Evolutionary conservation across 2,329 filamentous ascomycete genomes (phyloP), one percentile per base, ranked within the genome.

Genomic region (Stagonosporopsis vannaccii): DNA sequence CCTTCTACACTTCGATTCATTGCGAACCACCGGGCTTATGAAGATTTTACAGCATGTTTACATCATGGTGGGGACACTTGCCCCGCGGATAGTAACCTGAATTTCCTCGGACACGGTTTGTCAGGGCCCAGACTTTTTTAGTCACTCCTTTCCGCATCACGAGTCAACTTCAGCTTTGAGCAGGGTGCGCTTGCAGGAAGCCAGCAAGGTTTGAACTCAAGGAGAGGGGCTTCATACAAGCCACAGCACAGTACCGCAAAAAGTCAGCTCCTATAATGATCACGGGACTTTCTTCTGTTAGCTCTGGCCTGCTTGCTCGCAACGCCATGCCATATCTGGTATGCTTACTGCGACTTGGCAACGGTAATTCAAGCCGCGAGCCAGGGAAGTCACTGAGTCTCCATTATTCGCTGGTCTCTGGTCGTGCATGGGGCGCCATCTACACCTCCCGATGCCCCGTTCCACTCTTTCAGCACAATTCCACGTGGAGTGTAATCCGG

Each of bases 61-160:
- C 53, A 50, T 56, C 53, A 56, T 25, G 9, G 42, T 56, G 47
- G 47, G 28, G 53, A 36, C 35, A 11, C 17, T 36, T 43, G 28
- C 28, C 41, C 41, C 37, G 30, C 42, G 36, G 51, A 32, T 15
- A 47, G 28, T 15, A 35, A 19, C 30, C 36, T 8, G 41, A 42
- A 51, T 35, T 19, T 28, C 17, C 17, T 46, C 33, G 36, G 46
- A n/a, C 6, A n/a, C n/a, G n/a, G 17, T 49, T 28, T 17, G 42
- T 32, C 39, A 33, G 42, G 26, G 42, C 37, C 53, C 32, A 56
- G 47, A 43, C 48, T 39, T 19, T 3, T 1, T 48, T 51, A 56
- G 47, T 43, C 23, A 45, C 17, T 42, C 17, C 6, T 35, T 25
- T 7, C 7, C 33, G 12, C 22, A 35, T 44, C 35, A 41, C 46